Conservation (phyloP, 2,329 filamentous ascomycete species). For the Cercospora sojina region DNA sequence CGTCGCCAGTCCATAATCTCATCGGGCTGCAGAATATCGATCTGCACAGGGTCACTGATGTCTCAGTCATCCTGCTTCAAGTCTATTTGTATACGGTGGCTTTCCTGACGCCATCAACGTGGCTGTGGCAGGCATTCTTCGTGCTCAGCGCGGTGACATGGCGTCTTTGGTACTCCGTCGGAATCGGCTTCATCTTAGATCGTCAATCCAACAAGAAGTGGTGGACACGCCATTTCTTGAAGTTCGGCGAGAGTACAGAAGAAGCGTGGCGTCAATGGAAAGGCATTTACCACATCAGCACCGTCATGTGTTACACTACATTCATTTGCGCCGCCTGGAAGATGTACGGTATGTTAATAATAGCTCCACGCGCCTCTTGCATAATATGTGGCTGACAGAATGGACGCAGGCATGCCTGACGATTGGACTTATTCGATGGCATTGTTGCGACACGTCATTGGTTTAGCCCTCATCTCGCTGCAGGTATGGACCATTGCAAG, state of each 20-base stretch:
- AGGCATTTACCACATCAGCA: constrained; percentile 88
- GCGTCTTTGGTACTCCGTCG: constrained; percentile 89
- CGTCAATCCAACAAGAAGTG: constrained; percentile 85
- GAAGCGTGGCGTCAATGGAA: constrained; percentile 99
- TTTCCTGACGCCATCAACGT: constrained; percentile 72
- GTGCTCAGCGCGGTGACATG: constrained; percentile 75
- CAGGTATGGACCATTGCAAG: constrained; percentile 92
- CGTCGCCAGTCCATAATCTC: constrained; percentile 75
- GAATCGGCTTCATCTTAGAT: constrained; percentile 80
- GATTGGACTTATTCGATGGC: constrained; percentile 88
- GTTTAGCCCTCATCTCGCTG: constrained; percentile 73
- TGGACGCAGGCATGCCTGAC: constrained; percentile 58
- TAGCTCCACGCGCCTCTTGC: neutral
- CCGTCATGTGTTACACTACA: constrained; percentile 82
- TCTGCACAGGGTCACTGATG: constrained; percentile 81
- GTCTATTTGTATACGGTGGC: constrained; percentile 73
- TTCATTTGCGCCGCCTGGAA: constrained; percentile 94
- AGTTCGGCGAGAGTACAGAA: constrained; percentile 84
- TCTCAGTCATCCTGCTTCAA: constrained; percentile 73
- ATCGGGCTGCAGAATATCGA: constrained; percentile 83
- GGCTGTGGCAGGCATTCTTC: constrained; percentile 73
- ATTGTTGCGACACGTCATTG: constrained; percentile 82
- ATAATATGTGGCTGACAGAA: constrained; percentile 11
- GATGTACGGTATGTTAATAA: constrained; percentile 63
- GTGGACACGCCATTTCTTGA: constrained; percentile 97